Evolutionary conservation across 371 early-diverging fungal genomes (phyloP).

Genomic region (Nematocida major): DNA sequence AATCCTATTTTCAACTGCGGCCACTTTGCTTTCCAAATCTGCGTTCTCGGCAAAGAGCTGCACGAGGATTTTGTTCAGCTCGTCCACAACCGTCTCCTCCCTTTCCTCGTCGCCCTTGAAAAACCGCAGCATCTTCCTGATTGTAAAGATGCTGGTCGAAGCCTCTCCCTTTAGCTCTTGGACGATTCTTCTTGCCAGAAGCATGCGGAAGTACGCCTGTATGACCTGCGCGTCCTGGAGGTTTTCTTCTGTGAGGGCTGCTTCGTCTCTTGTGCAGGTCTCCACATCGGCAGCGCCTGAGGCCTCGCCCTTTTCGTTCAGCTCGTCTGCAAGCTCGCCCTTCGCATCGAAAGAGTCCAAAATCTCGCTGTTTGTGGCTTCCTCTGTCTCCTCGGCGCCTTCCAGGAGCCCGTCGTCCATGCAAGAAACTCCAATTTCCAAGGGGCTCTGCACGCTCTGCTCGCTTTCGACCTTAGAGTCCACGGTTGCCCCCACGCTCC

Average conservation of each 20-base stretch:
- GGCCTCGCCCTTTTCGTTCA: too few relatives aligned
- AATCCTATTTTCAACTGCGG: constrained; percentile 83
- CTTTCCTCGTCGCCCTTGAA: constrained; percentile 66
- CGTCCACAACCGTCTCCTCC: constrained; percentile 46
- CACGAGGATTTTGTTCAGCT: constrained; percentile 63
- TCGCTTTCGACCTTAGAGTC: not conserved
- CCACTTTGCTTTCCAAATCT: constrained; percentile 72
- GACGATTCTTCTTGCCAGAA: not conserved
- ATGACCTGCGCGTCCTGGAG: constrained; percentile 69
- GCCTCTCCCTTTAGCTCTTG: not conserved
- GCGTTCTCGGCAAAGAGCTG: constrained; percentile 77
- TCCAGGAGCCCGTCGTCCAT: too few relatives aligned
- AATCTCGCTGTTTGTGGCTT: too few relatives aligned
- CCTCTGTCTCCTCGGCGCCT: too few relatives aligned
- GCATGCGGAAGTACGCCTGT: constrained; percentile 64
- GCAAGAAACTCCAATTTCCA: too few relatives aligned
- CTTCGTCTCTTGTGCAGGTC: not conserved
- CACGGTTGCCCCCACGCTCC: not conserved
- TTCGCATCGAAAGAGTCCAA: too few relatives aligned
- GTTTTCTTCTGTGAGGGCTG: not conserved
- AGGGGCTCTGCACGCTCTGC: too few relatives aligned
- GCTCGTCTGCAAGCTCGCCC: too few relatives aligned
- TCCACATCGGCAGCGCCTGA: too few relatives aligned
- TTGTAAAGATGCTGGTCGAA: not conserved
- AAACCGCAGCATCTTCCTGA: constrained; percentile 11